Evolutionary conservation across 805 yeast genomes (phyloP).

Genomic region (Wickerhamiella occidentalis): DNA sequence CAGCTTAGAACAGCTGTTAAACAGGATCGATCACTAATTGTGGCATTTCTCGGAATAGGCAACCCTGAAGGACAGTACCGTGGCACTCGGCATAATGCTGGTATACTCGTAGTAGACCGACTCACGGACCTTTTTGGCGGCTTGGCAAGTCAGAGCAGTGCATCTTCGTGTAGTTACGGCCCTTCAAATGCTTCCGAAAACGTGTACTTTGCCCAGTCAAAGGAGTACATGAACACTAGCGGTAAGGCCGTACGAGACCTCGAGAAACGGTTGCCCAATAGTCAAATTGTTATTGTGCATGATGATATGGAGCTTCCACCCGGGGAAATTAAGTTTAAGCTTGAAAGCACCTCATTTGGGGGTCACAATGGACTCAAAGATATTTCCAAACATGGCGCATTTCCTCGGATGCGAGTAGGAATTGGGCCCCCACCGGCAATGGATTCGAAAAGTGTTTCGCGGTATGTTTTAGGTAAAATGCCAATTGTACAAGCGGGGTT

Average conservation of each 20-base stretch:
- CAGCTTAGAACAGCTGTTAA: conserved; percentile 13
- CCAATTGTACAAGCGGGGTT: conserved; percentile 7
- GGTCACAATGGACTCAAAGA: conserved; percentile 80
- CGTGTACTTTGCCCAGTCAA: conserved; percentile 40
- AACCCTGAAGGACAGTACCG: conserved; percentile 57
- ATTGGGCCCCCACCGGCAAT: conserved; percentile 53
- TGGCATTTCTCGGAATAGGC: conserved; percentile 42
- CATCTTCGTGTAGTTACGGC: conserved; percentile 23
- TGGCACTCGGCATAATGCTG: conserved; percentile 68
- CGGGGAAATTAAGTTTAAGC: conserved; percentile 55
- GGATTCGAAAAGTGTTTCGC: conserved; percentile 36
- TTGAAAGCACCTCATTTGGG: conserved; percentile 47
- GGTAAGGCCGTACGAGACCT: conserved; percentile 40
- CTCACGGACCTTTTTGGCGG: conserved; percentile 13
- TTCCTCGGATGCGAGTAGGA: conserved; percentile 62
- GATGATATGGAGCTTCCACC: conserved; percentile 62
- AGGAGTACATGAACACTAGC: conserved; percentile 55
- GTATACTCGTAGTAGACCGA: conserved; percentile 37
- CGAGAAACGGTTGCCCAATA: conserved; percentile 16
- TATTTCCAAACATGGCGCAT: conserved; percentile 40
- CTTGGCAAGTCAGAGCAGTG: not conserved
- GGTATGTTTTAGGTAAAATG: conserved; percentile 50
- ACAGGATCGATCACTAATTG: conserved; percentile 12
- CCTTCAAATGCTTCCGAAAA: conserved; percentile 16
- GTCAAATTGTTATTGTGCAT: conserved; percentile 44